phyloP scores from a whole-genome alignment of 345 rosid species.

The Trapa bicornis region DNA sequence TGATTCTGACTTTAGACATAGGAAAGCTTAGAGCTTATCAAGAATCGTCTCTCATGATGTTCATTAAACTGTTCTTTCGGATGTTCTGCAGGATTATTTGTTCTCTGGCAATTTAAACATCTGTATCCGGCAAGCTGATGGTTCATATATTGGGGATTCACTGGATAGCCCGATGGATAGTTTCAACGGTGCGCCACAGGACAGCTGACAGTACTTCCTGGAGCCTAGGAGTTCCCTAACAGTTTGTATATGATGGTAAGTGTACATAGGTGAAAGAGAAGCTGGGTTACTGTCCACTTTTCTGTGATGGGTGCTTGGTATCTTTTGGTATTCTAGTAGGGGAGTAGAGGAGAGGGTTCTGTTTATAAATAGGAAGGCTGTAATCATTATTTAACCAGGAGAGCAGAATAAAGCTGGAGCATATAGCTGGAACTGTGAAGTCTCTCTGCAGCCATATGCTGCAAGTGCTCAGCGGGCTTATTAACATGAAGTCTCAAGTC shows the following conservation, averaged over 20 bases:
- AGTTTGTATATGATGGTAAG: constrained; percentile 14
- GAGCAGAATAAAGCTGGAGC: constrained; percentile 23
- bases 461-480: constrained; percentile 2
- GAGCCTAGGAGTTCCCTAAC: constrained; percentile 25
- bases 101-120: constrained; percentile 62
- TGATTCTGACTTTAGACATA: background rate
- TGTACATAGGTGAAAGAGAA: constrained; percentile 45
- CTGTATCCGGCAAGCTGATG: constrained; percentile 58
- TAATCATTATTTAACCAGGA: constrained; percentile 15
- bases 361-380: constrained; percentile 26
- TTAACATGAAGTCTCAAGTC: constrained; percentile 1
- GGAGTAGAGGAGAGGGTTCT: constrained; percentile 5
- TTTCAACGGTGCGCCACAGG: constrained; percentile 20
- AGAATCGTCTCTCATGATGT: background rate
- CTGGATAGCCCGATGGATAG: constrained; percentile 36
- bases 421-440: constrained; percentile 6
- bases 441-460: constrained; percentile 17
- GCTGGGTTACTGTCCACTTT: constrained; percentile 35
- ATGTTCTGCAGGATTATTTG: constrained; percentile 41
- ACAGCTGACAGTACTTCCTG: constrained; percentile 15
- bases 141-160: constrained; percentile 57
- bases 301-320: constrained; percentile 29
- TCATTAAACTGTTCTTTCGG: background rate
- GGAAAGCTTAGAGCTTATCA: background rate
- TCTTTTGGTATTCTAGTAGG: background rate